These are phyloP conservation scores for Sphagnurus paluster DNA, from an alignment of 1,284 basidiomycete genomes.

Conservation along the genomic window DNA sequence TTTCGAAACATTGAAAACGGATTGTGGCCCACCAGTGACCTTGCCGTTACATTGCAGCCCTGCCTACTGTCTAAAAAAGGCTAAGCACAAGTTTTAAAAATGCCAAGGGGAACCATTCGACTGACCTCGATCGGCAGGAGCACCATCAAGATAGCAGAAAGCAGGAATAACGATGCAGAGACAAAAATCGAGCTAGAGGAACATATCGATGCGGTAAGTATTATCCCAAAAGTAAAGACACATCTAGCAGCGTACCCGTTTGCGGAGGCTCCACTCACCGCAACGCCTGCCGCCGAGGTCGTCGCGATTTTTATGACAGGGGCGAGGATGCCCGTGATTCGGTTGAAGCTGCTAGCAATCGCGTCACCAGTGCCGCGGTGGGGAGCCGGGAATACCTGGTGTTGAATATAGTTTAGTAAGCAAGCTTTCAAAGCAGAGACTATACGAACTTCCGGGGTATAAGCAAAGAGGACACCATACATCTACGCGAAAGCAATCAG, in stretches of 20 bases:
- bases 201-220: neutral
- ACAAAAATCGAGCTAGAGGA: slow-evolving; percentile 53
- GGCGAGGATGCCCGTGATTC: slow-evolving; percentile 55
- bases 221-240: neutral
- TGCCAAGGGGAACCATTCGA: neutral
- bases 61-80: slow-evolving; percentile 18
- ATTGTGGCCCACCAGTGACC: no score
- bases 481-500: slow-evolving; percentile 33
- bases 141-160: slow-evolving; percentile 44
- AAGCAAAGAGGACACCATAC: slow-evolving; percentile 63
- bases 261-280: slow-evolving; percentile 28
- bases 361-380: slow-evolving; percentile 67
- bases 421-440: neutral
- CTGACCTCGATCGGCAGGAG: slow-evolving; percentile 59
- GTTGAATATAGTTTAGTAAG: neutral
- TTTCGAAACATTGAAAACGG: no score
- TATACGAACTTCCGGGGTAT: slow-evolving; percentile 54
- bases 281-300: slow-evolving; percentile 29
- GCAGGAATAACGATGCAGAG: slow-evolving; percentile 55
- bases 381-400: slow-evolving; percentile 53
- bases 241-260: slow-evolving; percentile 29
- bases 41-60: slow-evolving; percentile 22
- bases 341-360: slow-evolving; percentile 52
- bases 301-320: slow-evolving; percentile 54
- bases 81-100: neutral